Evolutionary conservation across 2,329 filamentous ascomycete genomes (phyloP), one percentile per base, ranked within the genome.

Genomic region (Fusarium goolgardi): DNA sequence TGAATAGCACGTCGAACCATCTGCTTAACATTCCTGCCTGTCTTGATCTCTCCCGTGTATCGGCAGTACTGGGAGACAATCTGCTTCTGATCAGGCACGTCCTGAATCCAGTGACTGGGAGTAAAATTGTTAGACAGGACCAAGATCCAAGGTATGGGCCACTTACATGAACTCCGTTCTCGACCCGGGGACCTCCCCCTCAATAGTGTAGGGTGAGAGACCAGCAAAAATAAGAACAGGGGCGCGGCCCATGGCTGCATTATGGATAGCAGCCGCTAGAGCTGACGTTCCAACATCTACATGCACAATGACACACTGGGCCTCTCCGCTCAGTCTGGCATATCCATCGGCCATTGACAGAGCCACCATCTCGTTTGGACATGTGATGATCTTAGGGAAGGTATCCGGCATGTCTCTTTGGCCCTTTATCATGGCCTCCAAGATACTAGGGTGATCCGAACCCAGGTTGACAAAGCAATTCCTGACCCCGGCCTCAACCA

Each of bases 391-490:
- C 3, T 15, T 51, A 0, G 59, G 59, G 4, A 64, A 64, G 7
- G 35, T 64, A 7, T 52, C 39, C 0, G 31, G 34, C 20, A 65
- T 46, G 32, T 76, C 67, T 7, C 59, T 63, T 9, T 74, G 59
- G 10, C 67, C 61, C 25, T 71, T 75, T 5, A 71, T 67, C 31
- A 78, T 76, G 0, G 75, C 73, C 31, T 71, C 69, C 0, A 78
- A 37, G 25, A 78, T 73, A 9, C 71, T 71, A 3, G 76, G 76
- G 15, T 78, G 84, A 55, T 86, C 84, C 3, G 82, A 84, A n/a
- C 84, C 84, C 10, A 85, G 73, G 59, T 86, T 85, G 44, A 84
- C 84, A 51, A 86, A 86, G 58, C 83, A 80, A 76, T 85, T 79
- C 32, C 78, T 81, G 49, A 85, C 79, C 41, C 83, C 83, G 8